Evolutionary conservation across 768 basidiomycete genomes (phyloP).

Genomic region (Mycena epipterygia): DNA sequence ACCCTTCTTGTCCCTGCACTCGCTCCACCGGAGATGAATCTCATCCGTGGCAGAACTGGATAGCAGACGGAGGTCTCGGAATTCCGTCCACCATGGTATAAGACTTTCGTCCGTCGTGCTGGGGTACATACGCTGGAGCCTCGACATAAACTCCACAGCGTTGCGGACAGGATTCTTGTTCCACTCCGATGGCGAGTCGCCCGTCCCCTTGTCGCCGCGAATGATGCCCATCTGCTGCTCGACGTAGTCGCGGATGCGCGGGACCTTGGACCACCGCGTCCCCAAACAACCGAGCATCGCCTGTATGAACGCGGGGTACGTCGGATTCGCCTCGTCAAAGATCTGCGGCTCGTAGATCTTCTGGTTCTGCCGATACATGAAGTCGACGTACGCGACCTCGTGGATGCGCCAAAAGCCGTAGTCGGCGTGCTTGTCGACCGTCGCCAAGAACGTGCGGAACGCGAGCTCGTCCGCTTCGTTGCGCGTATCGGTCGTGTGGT

Average conservation of each 20-base stretch:
- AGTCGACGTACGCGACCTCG: slow-evolving; percentile 33
- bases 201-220: slow-evolving; percentile 24
- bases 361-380: slow-evolving; percentile 30
- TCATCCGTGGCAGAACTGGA: slow-evolving; percentile 28
- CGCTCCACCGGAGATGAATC: slow-evolving; percentile 17
- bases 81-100: slow-evolving; percentile 36
- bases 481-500: slow-evolving; percentile 7
- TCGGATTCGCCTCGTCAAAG: slow-evolving; percentile 29
- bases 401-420: slow-evolving; percentile 36
- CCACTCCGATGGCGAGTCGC: slow-evolving; percentile 27
- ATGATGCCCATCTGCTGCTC: slow-evolving; percentile 33
- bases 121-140: slow-evolving; percentile 22
- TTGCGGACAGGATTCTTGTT: slow-evolving; percentile 3
- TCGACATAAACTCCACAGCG: slow-evolving; percentile 27
- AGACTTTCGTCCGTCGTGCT: slow-evolving; percentile 6
- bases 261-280: slow-evolving; percentile 33
- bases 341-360: slow-evolving; percentile 26
- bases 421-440: slow-evolving; percentile 16
- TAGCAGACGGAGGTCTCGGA: slow-evolving; percentile 33
- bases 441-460: slow-evolving; percentile 30
- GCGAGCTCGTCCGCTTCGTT: slow-evolving; percentile 33
- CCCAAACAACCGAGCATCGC: slow-evolving; percentile 33
- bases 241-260: slow-evolving; percentile 25
- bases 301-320: slow-evolving; percentile 31
- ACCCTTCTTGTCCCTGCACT: slow-evolving; percentile 32